Conservation (phyloP, 2,329 filamentous ascomycete genomes). For the Bisporella sp. region DNA sequence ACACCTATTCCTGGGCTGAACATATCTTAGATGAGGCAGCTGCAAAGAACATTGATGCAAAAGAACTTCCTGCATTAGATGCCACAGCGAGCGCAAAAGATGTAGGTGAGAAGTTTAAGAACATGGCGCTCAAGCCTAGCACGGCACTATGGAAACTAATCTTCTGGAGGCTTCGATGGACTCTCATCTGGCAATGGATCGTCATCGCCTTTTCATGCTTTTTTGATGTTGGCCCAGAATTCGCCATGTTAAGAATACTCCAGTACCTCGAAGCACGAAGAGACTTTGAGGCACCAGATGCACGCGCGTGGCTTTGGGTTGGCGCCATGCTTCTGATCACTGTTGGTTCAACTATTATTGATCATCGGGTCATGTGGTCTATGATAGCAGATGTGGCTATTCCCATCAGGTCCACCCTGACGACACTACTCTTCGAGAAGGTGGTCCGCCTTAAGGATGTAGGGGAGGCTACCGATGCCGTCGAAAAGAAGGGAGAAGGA, state of each 20-base stretch:
- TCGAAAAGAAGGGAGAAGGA: conserved; percentile 1
- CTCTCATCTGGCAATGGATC: conserved; percentile 46
- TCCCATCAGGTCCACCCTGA: conserved; percentile 61
- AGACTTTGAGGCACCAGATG: conserved; percentile 9
- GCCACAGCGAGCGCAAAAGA: conserved; percentile 43
- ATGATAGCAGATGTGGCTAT: conserved; percentile 13
- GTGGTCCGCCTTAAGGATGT: conserved; percentile 67
- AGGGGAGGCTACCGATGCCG: conserved; percentile 30
- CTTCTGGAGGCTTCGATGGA: conserved; percentile 44
- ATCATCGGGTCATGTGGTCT: conserved; percentile 16
- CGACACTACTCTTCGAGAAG: conserved; percentile 67
- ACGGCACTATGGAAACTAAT: conserved; percentile 52
- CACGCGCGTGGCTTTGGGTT: conserved; percentile 15
- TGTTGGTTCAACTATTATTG: conserved; percentile 9
- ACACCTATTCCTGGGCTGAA: conserved; percentile 58
- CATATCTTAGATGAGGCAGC: conserved; percentile 46
- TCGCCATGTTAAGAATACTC: conserved; percentile 15
- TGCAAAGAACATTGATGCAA: conserved; percentile 52
- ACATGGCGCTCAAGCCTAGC: conserved; percentile 31
- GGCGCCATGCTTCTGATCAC: conserved; percentile 9
- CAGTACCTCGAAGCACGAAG: conserved; percentile 14
- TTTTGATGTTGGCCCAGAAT: conserved; percentile 16
- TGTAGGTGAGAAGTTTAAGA: conserved; percentile 42
- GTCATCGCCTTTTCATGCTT: conserved; percentile 8
- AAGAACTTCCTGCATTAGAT: conserved; percentile 54